These are phyloP conservation scores for Falciphora oryzae DNA, from an alignment of 2,329 filamentous ascomycete species.

Conservation along the genomic window DNA sequence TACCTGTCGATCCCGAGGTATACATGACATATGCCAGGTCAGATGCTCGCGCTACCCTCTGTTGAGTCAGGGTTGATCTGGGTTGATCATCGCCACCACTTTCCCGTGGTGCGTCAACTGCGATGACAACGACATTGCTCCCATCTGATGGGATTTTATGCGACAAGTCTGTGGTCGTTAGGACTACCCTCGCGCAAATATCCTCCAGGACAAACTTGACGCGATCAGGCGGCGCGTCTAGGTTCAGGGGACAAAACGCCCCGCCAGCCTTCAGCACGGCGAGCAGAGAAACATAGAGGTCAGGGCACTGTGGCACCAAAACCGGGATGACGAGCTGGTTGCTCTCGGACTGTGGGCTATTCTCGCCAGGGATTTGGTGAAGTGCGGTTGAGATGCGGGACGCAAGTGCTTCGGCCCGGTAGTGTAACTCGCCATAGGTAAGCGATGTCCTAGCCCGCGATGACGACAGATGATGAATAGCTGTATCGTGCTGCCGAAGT, in stretches of 20 bases:
- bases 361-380: too few relatives aligned
- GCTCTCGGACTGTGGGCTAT: constrained; percentile 1
- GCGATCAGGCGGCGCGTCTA: constrained; percentile 71
- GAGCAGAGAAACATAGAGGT: constrained; percentile 72
- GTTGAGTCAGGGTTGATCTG: constrained; percentile 1
- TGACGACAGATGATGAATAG: constrained; percentile 58
- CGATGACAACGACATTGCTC: constrained; percentile 27
- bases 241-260: constrained; percentile 78
- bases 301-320: constrained; percentile 68
- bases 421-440: constrained; percentile 60
- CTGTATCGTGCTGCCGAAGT: constrained; percentile 31
- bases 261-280: constrained; percentile 75
- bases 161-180: constrained; percentile 52
- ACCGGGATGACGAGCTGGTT: constrained; percentile 60
- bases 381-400: constrained; percentile 32
- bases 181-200: constrained; percentile 60
- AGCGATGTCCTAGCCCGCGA: constrained; percentile 40
- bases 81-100: constrained; percentile 3
- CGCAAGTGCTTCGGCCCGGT: constrained; percentile 50
- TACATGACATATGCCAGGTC: constrained; percentile 85
- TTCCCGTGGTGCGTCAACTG: constrained; percentile 24
- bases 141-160: constrained; percentile 31
- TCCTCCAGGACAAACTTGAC: constrained; percentile 77
- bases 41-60: constrained; percentile 16
- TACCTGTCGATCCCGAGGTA: constrained; percentile 84